A percentile compares a stretch with the other conserved stretches of the same genome.
Evolutionary conservation across 169 alveolate species (phyloP).

Genomic region (Plasmodium vinckei): DNA sequence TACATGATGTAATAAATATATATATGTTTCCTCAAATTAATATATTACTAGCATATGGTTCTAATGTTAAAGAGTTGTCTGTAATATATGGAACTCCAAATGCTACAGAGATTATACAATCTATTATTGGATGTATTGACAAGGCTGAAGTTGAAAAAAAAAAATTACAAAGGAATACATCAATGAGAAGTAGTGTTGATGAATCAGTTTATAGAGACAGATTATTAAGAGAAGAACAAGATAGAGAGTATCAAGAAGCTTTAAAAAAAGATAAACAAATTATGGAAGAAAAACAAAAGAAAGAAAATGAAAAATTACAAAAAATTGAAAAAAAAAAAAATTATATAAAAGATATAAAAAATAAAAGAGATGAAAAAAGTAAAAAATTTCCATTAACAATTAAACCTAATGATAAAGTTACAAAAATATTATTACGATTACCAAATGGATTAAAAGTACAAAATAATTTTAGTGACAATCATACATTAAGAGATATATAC

Average conservation of each 20-base stretch:
- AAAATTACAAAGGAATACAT: neutral
- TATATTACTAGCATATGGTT: constrained; percentile 18
- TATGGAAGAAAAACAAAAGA: constrained; percentile 25
- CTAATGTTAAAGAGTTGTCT: constrained; percentile 13
- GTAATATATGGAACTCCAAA: constrained; percentile 40
- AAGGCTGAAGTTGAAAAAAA: constrained; percentile 12
- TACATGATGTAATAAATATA: constrained; percentile 10
- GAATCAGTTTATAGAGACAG: constrained; percentile 15
- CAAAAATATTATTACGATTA: constrained; percentile 34
- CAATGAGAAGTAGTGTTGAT: neutral
- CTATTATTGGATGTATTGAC: constrained; percentile 31
- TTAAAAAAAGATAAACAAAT: constrained; percentile 19
- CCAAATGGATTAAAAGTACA: constrained; percentile 49
- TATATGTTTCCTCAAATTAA: constrained; percentile 48
- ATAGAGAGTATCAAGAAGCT: constrained; percentile 64
- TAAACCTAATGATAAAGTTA: constrained; percentile 16
- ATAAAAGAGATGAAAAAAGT: constrained; percentile 15
- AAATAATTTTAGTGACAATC: constrained; percentile 17
- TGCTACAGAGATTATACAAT: constrained; percentile 15
- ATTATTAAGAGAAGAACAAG: constrained; percentile 55
- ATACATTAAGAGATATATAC: constrained; percentile 35
- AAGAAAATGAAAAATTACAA: constrained; percentile 36
- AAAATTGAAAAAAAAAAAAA: neutral
- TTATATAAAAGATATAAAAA: constrained; percentile 21
- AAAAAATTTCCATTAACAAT: constrained; percentile 35